Evolutionary conservation across 768 basidiomycete species (phyloP).

Genomic region (Candolleomyces aberdarensis): DNA sequence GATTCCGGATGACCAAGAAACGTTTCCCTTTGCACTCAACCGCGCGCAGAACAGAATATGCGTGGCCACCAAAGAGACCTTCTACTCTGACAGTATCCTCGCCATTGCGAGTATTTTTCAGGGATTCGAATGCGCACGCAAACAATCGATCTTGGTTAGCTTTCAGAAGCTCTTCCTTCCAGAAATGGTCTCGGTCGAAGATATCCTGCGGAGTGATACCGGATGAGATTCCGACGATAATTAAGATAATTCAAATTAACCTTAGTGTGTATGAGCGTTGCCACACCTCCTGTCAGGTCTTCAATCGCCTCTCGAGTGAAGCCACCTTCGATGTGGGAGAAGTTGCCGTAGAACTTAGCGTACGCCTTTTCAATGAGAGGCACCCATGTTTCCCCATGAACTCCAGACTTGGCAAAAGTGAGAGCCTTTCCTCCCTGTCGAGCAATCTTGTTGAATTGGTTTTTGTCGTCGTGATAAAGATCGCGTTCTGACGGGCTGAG

Average conservation of each 20-base stretch:
- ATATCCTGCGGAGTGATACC: constrained; percentile 33
- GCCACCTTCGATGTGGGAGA: constrained; percentile 40
- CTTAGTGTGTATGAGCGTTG: constrained; percentile 22
- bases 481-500: constrained; percentile 35
- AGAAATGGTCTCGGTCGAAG: constrained; percentile 47
- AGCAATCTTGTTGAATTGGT: constrained; percentile 40
- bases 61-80: constrained; percentile 42
- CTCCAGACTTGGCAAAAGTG: constrained; percentile 47
- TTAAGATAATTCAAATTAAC: neutral
- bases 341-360: constrained; percentile 54
- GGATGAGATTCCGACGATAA: neutral
- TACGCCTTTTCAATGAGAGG: constrained; percentile 58
- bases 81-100: constrained; percentile 18
- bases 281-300: constrained; percentile 47
- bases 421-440: constrained; percentile 45
- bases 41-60: constrained; percentile 46
- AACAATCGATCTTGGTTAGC: constrained; percentile 53
- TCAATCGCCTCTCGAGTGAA: constrained; percentile 48
- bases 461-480: constrained; percentile 47
- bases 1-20: constrained; percentile 47
- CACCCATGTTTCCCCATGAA: constrained; percentile 54
- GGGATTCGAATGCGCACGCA: constrained; percentile 42
- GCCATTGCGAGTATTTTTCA: constrained; percentile 24
- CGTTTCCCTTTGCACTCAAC: constrained; percentile 41
- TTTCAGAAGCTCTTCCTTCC: constrained; percentile 49